phyloP scores from a whole-genome alignment of 495 filamentous ascomycete species.

The Lasiosphaeris hirsuta region DNA sequence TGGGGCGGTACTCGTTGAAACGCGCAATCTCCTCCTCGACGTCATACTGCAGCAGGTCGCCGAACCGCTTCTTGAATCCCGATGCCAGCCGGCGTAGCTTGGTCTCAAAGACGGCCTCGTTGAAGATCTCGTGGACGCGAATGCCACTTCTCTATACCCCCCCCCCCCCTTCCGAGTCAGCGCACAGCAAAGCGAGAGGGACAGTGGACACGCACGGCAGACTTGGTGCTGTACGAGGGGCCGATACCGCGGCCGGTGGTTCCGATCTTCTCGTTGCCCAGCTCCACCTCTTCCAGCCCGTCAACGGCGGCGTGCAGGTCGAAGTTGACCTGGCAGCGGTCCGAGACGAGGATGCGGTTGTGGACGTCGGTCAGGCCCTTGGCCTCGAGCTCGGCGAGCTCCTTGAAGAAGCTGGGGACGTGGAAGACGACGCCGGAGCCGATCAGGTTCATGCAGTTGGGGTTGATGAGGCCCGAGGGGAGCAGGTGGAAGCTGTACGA shows the following conservation, averaged over 20 bases:
- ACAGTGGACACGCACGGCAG: constrained; percentile 39
- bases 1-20: constrained; percentile 60
- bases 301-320: constrained; percentile 81
- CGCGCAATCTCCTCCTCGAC: constrained; percentile 74
- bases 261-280: constrained; percentile 57
- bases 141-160: constrained; percentile 56
- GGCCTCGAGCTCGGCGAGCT: constrained; percentile 64
- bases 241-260: constrained; percentile 67
- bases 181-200: background rate
- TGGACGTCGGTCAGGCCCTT: constrained; percentile 67
- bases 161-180: too few relatives aligned
- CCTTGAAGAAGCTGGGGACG: constrained; percentile 75
- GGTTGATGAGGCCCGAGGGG: constrained; percentile 70
- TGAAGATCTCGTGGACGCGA: constrained; percentile 71
- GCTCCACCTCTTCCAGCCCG: constrained; percentile 73
- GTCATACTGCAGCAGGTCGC: constrained; percentile 69
- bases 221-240: constrained; percentile 80
- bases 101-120: constrained; percentile 63
- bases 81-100: constrained; percentile 64
- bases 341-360: constrained; percentile 71
- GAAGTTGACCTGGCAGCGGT: constrained; percentile 80
- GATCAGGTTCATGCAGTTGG: constrained; percentile 75
- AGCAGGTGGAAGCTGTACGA: constrained; percentile 59
- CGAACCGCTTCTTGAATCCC: constrained; percentile 70
- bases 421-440: constrained; percentile 83